Conservation (phyloP, 345 rosid species). For the Cardamine resedifolia region DNA sequence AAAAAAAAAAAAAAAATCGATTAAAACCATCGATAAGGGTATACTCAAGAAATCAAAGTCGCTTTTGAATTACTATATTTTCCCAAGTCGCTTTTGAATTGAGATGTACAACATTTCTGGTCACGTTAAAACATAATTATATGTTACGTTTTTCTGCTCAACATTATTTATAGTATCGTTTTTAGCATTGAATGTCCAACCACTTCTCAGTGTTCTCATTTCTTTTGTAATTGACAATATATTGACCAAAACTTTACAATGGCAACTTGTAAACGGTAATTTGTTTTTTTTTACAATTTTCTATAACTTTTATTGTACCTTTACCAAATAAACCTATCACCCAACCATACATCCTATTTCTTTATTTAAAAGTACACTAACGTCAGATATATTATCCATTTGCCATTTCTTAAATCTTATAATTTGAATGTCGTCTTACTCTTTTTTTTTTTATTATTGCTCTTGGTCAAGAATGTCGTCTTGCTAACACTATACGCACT, state of each 20-base stretch:
- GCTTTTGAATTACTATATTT: background rate
- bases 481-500: background rate
- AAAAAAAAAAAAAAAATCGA: background rate
- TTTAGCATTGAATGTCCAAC: background rate
- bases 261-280: background rate
- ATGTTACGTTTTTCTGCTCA: background rate
- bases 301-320: background rate
- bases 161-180: background rate
- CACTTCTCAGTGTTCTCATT: background rate
- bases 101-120: background rate
- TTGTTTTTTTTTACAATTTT: background rate
- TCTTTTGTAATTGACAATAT: background rate
- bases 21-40: background rate
- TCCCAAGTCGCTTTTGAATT: background rate
- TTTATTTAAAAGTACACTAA: background rate
- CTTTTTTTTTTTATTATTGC: too few relatives aligned
- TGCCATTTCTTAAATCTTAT: background rate
- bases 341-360: background rate
- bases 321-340: too few relatives aligned
- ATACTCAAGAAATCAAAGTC: background rate
- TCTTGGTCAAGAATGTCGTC: background rate
- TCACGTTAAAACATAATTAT: too few relatives aligned
- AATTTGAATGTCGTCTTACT: background rate
- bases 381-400: conserved; percentile 9
- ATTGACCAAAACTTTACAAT: background rate